Conservation (phyloP, 305 asterid species). For the Fraxinus angustifolia region DNA sequence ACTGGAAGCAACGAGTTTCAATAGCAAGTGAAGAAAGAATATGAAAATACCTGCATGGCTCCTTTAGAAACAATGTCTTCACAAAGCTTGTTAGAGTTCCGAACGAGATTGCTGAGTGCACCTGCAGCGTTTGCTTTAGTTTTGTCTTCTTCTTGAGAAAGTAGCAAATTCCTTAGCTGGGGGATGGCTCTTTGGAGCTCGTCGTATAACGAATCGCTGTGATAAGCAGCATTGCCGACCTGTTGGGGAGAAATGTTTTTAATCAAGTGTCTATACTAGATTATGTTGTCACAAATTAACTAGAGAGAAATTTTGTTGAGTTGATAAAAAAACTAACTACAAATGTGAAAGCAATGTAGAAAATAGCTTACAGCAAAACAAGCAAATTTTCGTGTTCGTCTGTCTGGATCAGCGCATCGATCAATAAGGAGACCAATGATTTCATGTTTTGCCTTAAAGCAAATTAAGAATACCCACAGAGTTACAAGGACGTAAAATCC, state of each 20-base stretch:
- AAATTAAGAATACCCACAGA: slow-evolving; percentile 9
- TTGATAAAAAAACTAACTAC: background rate
- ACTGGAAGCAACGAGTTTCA: background rate
- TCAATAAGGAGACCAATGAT: slow-evolving; percentile 71
- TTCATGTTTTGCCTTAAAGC: slow-evolving; percentile 62
- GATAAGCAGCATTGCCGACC: slow-evolving; percentile 99
- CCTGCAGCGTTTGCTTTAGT: slow-evolving; percentile 99
- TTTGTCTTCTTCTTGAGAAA: slow-evolving; percentile 91
- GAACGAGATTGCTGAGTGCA: slow-evolving; percentile 95
- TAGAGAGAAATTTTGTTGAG: slow-evolving; percentile 3
- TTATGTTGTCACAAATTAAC: slow-evolving; percentile 3
- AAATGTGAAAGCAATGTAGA: background rate
- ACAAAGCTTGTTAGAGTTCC: slow-evolving; percentile 90
- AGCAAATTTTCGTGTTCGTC: slow-evolving; percentile 90
- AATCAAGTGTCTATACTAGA: slow-evolving; percentile 25
- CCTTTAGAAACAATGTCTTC: slow-evolving; percentile 92
- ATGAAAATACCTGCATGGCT: slow-evolving; percentile 76
- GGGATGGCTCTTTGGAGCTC: slow-evolving; percentile 90
- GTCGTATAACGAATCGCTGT: slow-evolving; percentile 78
- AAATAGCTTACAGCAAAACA: slow-evolving; percentile 83
- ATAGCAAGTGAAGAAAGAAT: background rate
- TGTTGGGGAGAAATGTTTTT: slow-evolving; percentile 29
- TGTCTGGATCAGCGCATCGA: slow-evolving; percentile 87
- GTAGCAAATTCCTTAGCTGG: slow-evolving; percentile 68
- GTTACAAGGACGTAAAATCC: background rate